Conservation (phyloP, 148 eudicot species). For the Suaeda aralocaspica region DNA sequence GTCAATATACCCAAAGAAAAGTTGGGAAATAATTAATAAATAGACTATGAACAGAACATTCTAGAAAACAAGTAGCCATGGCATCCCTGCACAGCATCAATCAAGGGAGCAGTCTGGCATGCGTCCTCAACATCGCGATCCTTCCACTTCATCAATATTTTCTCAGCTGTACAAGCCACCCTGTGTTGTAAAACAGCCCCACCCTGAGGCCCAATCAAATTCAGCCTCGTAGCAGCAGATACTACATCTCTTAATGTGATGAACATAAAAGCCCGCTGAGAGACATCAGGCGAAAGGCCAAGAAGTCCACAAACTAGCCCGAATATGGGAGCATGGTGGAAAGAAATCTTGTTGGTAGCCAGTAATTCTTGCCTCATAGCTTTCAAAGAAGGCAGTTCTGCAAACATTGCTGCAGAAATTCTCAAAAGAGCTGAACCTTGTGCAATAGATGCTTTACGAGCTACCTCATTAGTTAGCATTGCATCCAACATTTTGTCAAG, state of each 20-base stretch:
- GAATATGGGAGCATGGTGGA: constrained; percentile 89
- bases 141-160: constrained; percentile 59
- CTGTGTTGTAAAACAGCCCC: constrained; percentile 78
- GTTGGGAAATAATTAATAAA: too few relatives aligned
- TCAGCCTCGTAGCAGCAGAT: constrained; percentile 89
- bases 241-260: constrained; percentile 67
- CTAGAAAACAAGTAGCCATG: constrained; percentile 82
- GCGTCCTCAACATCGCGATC: constrained; percentile 70
- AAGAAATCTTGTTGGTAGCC: constrained; percentile 31
- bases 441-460: constrained; percentile 72
- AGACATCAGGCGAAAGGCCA: constrained; percentile 43
- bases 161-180: constrained; percentile 56
- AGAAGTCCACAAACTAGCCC: constrained; percentile 78
- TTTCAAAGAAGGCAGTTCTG: constrained; percentile 70
- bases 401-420: constrained; percentile 63
- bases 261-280: constrained; percentile 78
- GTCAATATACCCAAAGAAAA: too few relatives aligned
- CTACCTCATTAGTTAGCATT: constrained; percentile 66
- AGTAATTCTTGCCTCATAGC: constrained; percentile 56
- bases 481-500: constrained; percentile 64
- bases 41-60: constrained; percentile 69
- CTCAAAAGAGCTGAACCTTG: constrained; percentile 90
- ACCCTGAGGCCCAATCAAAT: constrained; percentile 77
- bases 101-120: constrained; percentile 78
- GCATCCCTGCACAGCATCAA: constrained; percentile 86